A percentile compares a stretch with the other conserved stretches of the same genome.
These are phyloP conservation scores for Drechslerella dactyloides DNA, from an alignment of 2,329 filamentous ascomycete species.

Conservation along the genomic window DNA sequence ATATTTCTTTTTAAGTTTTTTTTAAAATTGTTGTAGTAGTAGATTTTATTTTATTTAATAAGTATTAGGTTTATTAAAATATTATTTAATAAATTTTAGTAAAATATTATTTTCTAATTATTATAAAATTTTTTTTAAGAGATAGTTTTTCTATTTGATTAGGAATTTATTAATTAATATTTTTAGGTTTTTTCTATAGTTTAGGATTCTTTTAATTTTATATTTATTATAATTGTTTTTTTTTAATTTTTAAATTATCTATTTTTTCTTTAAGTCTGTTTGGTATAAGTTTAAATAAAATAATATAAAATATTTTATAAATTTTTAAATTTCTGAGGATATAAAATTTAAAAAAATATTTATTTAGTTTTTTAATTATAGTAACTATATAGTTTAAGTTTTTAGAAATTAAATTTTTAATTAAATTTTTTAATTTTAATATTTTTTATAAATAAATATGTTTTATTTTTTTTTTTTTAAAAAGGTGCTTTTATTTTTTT, in stretches of 20 bases:
- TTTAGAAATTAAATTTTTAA: conserved; percentile 1
- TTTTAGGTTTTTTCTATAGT: not conserved
- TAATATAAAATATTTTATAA: conserved; percentile 10
- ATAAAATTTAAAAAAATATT: conserved; percentile 8
- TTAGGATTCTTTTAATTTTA: not conserved
- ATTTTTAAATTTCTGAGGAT: not conserved
- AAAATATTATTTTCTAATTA: not conserved
- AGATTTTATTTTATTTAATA: not conserved
- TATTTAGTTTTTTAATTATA: conserved; percentile 4
- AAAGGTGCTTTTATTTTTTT: not conserved
- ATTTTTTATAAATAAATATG: conserved; percentile 3
- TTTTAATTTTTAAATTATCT: conserved; percentile 4
- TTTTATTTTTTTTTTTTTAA: conserved; percentile 8
- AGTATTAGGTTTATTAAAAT: conserved; percentile 1
- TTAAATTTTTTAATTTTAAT: conserved; percentile 7
- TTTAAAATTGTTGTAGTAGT: not conserved
- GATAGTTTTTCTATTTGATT: conserved; percentile 3
- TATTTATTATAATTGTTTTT: conserved; percentile 4
- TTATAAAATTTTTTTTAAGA: conserved; percentile 6
- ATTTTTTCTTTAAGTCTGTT: not conserved
- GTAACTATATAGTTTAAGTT: not conserved
- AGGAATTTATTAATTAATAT: not conserved
- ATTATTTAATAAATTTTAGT: not conserved
- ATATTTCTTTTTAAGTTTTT: not conserved
- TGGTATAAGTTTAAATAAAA: not conserved